Conservation (phyloP, 1,284 basidiomycete genomes). For the Ustilago hordei region DNA sequence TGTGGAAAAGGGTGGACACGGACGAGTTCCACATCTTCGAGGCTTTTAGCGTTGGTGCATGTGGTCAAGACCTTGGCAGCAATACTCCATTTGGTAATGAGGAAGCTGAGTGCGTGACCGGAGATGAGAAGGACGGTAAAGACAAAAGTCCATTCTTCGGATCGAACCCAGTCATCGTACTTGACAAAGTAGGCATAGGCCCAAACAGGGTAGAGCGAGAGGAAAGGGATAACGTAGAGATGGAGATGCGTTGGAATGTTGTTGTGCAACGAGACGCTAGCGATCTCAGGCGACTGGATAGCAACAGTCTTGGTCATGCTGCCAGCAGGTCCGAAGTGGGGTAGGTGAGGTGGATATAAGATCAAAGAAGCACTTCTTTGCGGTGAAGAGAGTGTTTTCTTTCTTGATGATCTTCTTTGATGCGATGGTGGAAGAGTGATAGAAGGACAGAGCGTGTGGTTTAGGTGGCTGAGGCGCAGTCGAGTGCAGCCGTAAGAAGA, state of each 20-base stretch:
- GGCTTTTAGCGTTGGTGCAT: constrained; percentile 68
- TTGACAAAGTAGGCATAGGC: constrained; percentile 91
- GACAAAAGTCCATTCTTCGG: constrained; percentile 80
- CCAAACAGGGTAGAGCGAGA: constrained; percentile 85
- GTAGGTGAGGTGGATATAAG: constrained; percentile 8
- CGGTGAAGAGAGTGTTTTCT: not conserved
- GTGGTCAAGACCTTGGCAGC: constrained; percentile 83
- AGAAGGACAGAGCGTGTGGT: not conserved
- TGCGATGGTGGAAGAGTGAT: not conserved
- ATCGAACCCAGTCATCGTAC: constrained; percentile 78
- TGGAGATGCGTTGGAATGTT: constrained; percentile 82
- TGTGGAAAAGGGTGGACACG: constrained; percentile 86
- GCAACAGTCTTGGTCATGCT: constrained; percentile 62
- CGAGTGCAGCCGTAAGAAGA: constrained; percentile 17
- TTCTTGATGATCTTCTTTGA: constrained; percentile 8
- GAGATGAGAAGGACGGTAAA: constrained; percentile 86
- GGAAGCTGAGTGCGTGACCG: constrained; percentile 90
- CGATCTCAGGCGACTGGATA: constrained; percentile 87
- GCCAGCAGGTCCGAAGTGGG: constrained; percentile 12
- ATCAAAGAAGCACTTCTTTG: not conserved
- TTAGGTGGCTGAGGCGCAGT: not conserved
- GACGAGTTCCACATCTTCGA: constrained; percentile 83
- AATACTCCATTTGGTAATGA: constrained; percentile 90
- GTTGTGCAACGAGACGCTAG: constrained; percentile 81
- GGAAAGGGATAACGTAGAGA: constrained; percentile 86